phyloP scores from a whole-genome alignment of 495 filamentous ascomycete genomes.

The Penicillium angulare region DNA sequence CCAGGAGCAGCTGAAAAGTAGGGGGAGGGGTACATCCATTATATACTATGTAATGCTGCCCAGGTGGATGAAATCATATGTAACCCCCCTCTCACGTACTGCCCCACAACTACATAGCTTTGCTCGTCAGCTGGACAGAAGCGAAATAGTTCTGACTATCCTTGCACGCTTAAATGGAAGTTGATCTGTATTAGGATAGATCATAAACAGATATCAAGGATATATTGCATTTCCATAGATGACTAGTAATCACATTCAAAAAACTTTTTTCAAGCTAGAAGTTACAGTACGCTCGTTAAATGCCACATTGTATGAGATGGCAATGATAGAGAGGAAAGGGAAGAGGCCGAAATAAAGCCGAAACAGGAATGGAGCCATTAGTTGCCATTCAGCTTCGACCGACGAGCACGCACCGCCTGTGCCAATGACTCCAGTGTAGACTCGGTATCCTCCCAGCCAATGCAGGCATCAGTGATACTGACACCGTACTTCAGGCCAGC shows the following conservation, averaged over 20 bases:
- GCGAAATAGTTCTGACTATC: no score
- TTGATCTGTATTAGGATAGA: no score
- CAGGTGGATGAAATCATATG: no score
- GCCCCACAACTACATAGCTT: no score
- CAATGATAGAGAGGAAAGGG: background rate
- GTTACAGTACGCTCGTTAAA: slow-evolving; percentile 14
- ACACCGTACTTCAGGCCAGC: slow-evolving; percentile 88
- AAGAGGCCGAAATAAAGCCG: background rate
- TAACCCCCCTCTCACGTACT: no score
- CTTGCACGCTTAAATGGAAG: no score
- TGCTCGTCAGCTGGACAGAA: no score
- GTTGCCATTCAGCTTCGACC: slow-evolving; percentile 33
- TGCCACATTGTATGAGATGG: slow-evolving; percentile 12
- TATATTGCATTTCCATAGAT: no score
- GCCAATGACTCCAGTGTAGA: slow-evolving; percentile 75
- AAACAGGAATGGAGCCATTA: slow-evolving; percentile 9
- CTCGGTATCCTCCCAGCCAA: slow-evolving; percentile 92
- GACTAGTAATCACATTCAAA: slow-evolving; percentile 6
- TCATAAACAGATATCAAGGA: no score
- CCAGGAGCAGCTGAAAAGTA: no score
- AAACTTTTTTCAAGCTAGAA: slow-evolving; percentile 11
- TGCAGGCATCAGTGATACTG: slow-evolving; percentile 97
- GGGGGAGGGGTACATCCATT: no score
- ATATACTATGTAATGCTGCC: no score
- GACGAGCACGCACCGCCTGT: slow-evolving; percentile 64